Percentiles rank a stretch among this genome's conserved stretches.
These are phyloP conservation scores for Plasmodium chabaudi DNA, from an alignment of 169 alveolate genomes.

Conservation along the genomic window DNA sequence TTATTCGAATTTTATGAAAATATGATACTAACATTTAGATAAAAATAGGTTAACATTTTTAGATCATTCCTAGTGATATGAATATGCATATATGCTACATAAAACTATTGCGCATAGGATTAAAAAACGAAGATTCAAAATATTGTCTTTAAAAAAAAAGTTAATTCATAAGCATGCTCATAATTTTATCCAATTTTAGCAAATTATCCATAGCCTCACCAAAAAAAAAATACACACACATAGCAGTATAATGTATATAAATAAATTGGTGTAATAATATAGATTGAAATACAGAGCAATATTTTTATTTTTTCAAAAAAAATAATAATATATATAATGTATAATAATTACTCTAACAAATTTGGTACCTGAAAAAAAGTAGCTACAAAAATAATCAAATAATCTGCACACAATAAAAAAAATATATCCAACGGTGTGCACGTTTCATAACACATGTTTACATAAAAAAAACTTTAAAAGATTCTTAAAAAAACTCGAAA, in stretches of 20 bases:
- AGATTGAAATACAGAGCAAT: background rate
- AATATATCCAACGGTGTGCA: background rate
- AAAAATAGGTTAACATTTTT: no score
- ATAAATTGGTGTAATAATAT: background rate
- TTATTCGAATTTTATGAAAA: no score
- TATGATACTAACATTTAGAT: no score
- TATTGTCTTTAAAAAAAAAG: background rate
- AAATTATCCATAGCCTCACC: background rate
- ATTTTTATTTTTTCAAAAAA: background rate
- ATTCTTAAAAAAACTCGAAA: background rate
- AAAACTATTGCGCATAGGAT: no score
- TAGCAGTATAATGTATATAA: background rate
- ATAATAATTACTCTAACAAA: constrained; percentile 4
- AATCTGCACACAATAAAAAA: background rate
- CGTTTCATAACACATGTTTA: background rate
- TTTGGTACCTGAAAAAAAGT: background rate
- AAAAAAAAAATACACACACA: constrained; percentile 4
- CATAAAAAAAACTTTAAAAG: constrained; percentile 7
- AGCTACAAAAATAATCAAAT: background rate
- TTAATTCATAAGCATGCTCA: background rate
- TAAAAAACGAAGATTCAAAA: background rate
- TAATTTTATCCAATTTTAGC: background rate
- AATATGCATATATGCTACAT: no score
- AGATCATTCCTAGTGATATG: no score
- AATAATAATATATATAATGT: constrained; percentile 1